Base-by-base conservation (phyloP, 345 rosid genomes). In the Eucalyptus urophylla region DNA sequence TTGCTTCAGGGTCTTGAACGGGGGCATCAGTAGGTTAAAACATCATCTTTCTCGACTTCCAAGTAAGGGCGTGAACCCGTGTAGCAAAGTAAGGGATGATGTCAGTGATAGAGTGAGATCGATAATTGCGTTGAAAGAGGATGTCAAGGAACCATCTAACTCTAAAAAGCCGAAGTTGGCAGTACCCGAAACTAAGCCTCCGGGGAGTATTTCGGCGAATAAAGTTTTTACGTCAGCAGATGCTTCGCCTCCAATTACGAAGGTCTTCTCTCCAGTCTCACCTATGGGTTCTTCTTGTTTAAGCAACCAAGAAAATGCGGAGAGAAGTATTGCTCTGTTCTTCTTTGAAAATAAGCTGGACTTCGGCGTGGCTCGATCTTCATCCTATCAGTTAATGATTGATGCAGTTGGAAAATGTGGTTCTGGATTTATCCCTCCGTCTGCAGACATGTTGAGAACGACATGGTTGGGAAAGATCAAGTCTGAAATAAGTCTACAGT, bases 1-100 rank as follows among this genome's bases (percentile, higher is more conserved):
- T 87, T 97, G 99, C 91, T 88, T 80, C 8, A 90, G 99, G 88
- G 88, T 97, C 89, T 87, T 97, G 89, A 96, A 96, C 89, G 99
- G 99, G 54, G 99, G 99, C 50, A 97, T 97, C 81, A 97, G 99
- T 90, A 93, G 99, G 88, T 91, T 96, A 90, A 97, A 97, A 95
- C 99, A 97, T 92, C 99, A 96, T 91, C 91, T 97, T 22, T 97
- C 99, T 80, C 94, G 99, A 24, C 93, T 97, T 67, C 97, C 98
- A 3, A 97, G 99, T 90, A 96, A 96, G 94, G 99, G 99, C 14
- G 99, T 97, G 31, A 97, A 97, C 89, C 99, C 99, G 0, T 97
- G 99, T 89, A 93, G 93, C 93, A 95, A 96, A 93, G 99, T 96
- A 27, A 90, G 95, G 90, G 98, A 97, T 90, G 97, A 96, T 92